phyloP scores from a whole-genome alignment of 2,329 filamentous ascomycete genomes.

The Parascedosporium putredinis region DNA sequence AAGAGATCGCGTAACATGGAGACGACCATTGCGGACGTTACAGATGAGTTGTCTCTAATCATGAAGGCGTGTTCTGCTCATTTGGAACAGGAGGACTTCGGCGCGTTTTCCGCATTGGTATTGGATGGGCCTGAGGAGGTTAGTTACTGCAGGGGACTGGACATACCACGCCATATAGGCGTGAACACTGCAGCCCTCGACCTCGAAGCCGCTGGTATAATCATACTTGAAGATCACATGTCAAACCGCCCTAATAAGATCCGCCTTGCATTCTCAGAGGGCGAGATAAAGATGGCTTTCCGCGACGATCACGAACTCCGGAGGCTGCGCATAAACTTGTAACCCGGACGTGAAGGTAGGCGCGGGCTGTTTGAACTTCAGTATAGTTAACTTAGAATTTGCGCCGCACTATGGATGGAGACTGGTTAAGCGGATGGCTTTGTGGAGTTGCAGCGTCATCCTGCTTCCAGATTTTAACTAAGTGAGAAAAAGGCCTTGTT shows the following conservation, averaged over 20 bases:
- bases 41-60: conserved; percentile 52
- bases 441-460: conserved; percentile 87
- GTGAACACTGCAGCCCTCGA: conserved; percentile 51
- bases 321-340: conserved; percentile 54
- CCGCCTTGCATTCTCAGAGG: conserved; percentile 74
- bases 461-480: conserved; percentile 91
- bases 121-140: not conserved
- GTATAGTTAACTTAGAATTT: conserved; percentile 68
- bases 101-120: conserved; percentile 1
- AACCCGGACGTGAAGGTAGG: no score
- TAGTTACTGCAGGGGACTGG: not conserved
- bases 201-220: conserved; percentile 75
- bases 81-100: conserved; percentile 10
- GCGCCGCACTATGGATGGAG: conserved; percentile 64
- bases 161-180: not conserved
- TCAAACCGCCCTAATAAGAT: conserved; percentile 84
- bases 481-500: conserved; percentile 13
- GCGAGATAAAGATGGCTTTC: conserved; percentile 82
- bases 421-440: conserved; percentile 87
- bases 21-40: conserved; percentile 76
- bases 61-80: conserved; percentile 9
- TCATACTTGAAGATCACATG: conserved; percentile 70
- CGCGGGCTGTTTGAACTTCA: no score
- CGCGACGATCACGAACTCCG: conserved; percentile 81
- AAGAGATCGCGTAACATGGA: conserved; percentile 78